Evolutionary conservation across 2,329 filamentous ascomycete species (phyloP), one percentile per base, ranked within the genome.

Genomic region (Parafenestella ontariensis): DNA sequence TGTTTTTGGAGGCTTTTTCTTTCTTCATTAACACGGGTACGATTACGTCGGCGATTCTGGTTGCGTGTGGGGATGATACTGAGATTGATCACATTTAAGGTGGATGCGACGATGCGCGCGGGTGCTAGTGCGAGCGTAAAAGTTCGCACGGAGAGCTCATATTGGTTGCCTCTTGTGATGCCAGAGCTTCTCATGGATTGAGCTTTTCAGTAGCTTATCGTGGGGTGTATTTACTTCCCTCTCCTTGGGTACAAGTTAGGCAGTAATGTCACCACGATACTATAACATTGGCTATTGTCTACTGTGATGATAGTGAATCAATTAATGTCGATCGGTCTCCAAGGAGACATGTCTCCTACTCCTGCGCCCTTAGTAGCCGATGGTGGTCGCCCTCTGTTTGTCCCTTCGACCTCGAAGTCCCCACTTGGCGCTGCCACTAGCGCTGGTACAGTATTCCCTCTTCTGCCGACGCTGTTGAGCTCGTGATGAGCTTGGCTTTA

Each of bases 211-310:
- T 44, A 59, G 54, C 56, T 57, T 58, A 58, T 69, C 50, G 58
- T 68, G 58, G n/a, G 57, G 62, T 61, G 48, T 61, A 48, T 61
- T 62, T 23, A 46, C 41, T 49, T 55, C 49, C 52, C 54, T 54
- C 47, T 61, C 54, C 52, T 50, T 40, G 26, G 49, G 62, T 49
- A 64, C 52, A 63, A 59, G 58, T 58, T 63, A 59, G 59, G 59
- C 61, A 71, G 64, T 55, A 72, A 71, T 70, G 59, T 60, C 50
- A 70, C 61, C 59, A 72, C 54, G 65, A 70, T 70, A 70, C 58
- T 36, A 66, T 52, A 63, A 56, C 26, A 40, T 40, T 24, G 17
- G 18, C 9, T 40, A 10, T 5, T 39, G 18, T 23, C 37, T 23
- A 17, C 36, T 40, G 37, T 23, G 15, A n/a, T 23, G 11, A 24